Percentiles rank a stretch among this genome's conserved stretches.
Conservation (phyloP, 257 asterid species). For the Solanum piurae region DNA sequence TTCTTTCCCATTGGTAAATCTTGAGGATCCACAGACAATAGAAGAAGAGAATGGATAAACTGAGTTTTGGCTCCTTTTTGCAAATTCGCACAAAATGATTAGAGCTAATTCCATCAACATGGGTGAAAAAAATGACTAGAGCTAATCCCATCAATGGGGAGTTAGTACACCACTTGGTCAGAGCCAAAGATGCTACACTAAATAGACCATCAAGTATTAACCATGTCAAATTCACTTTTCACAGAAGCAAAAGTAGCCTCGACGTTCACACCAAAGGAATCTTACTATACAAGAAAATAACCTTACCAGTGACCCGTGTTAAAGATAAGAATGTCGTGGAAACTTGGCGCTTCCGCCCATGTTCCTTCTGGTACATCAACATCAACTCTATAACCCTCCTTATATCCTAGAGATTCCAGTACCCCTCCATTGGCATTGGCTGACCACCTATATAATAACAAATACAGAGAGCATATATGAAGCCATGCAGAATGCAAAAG, state of each 20-base stretch:
- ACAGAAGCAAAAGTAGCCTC: background rate
- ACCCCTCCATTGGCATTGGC: slow-evolving; percentile 46
- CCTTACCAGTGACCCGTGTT: slow-evolving; percentile 94
- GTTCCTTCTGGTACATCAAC: slow-evolving; percentile 88
- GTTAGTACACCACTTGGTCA: background rate
- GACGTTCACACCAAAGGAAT: background rate
- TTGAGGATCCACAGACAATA: background rate
- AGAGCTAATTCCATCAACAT: background rate
- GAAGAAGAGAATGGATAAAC: background rate
- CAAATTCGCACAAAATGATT: background rate
- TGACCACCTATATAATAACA: slow-evolving; percentile 55
- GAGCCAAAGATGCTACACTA: background rate
- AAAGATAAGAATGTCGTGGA: slow-evolving; percentile 76
- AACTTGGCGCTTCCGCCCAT: slow-evolving; percentile 67
- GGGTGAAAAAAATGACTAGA: background rate
- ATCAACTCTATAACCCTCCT: slow-evolving; percentile 81
- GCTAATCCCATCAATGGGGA: background rate
- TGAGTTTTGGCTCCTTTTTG: background rate
- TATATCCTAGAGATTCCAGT: slow-evolving; percentile 84
- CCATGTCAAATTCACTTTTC: background rate
- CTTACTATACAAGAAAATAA: background rate
- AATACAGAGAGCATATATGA: background rate
- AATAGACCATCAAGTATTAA: background rate
- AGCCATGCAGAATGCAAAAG: background rate
- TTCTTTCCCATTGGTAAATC: background rate